phyloP scores from a whole-genome alignment of 1,284 basidiomycete species.

The Naganishia cerealis region DNA sequence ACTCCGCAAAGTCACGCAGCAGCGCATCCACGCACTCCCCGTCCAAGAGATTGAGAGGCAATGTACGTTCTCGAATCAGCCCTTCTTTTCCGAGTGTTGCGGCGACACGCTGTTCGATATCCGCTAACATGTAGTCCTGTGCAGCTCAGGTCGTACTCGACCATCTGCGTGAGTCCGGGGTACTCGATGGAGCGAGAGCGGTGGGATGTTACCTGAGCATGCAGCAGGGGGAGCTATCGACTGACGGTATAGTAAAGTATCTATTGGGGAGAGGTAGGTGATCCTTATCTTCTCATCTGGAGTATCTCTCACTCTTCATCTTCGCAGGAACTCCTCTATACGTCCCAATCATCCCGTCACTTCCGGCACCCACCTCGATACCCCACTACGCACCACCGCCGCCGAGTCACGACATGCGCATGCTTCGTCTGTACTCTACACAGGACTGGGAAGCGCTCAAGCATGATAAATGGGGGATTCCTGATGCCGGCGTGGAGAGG shows the following conservation, averaged over 20 bases:
- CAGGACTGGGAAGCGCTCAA: slow-evolving; percentile 45
- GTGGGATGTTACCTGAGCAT: slow-evolving; percentile 53
- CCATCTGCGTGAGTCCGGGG: slow-evolving; percentile 38
- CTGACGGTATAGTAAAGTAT: slow-evolving; percentile 44
- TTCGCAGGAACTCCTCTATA: slow-evolving; percentile 29
- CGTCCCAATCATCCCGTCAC: slow-evolving; percentile 32
- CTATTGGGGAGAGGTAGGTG: slow-evolving; percentile 43
- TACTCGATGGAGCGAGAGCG: slow-evolving; percentile 42
- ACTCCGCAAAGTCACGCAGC: slow-evolving; percentile 46
- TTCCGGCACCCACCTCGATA: background rate
- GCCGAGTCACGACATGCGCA: slow-evolving; percentile 45
- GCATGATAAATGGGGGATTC: slow-evolving; percentile 53
- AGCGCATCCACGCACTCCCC: slow-evolving; percentile 41
- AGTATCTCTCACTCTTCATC: background rate
- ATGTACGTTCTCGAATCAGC: slow-evolving; percentile 40
- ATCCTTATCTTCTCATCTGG: background rate
- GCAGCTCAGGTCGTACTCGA: slow-evolving; percentile 45
- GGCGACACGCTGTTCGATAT: background rate
- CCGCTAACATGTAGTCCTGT: background rate
- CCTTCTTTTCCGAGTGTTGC: background rate
- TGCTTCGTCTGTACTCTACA: slow-evolving; percentile 48
- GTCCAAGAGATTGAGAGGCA: slow-evolving; percentile 45
- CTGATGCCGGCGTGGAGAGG: slow-evolving; percentile 44
- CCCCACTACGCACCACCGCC: slow-evolving; percentile 20
- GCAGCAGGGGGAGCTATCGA: slow-evolving; percentile 50